Evolutionary conservation across 73 alveolate genomes (phyloP), one percentile per base, ranked within the genome.

Genomic region (Paramecium biaurelia): DNA sequence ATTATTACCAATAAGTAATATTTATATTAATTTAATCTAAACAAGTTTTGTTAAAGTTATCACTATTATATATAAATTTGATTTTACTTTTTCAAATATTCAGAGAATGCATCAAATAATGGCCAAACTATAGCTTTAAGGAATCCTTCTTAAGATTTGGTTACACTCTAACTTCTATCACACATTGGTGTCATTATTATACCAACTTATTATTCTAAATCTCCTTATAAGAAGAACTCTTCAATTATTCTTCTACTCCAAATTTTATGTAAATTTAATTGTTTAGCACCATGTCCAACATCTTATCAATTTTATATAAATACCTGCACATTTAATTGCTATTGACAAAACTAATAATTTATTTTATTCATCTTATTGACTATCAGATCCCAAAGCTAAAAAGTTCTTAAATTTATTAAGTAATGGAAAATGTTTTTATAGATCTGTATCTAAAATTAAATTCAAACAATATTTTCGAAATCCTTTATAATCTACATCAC

Each of bases 301-400:
- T 85, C 93, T 85, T 21, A 18, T 35, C 4, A 0, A 53, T 8
- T 85, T 56, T 1, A 14, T 35, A 57, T 24, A 3, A 21, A 57
- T 85, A 85, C 93, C 94, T 67, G 94, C 94, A 35, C 85, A 63
- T 47, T 95, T 57, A 18, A 92, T 96, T 84, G 95, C 70, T 14
- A 96, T 93, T 28, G 92, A 96, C 92, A 95, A 76, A 9, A 96
- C 89, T 42, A 94, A 96, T 47, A 96, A 92, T 76, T 95, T 74
- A 37, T 96, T 97, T 92, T 87, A 58, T 35, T 89, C 85, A 76
- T 96, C 98, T 59, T 79, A n/a, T 18, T 21, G 42, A 79, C 56
- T 79, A 10, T 38, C 56, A 4, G 23, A 32, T 43, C 90, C 90
- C 32, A 45, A 45, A 9, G 90, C 90, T 23, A 79, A 38, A 79